A percentile compares a stretch with the other conserved stretches of the same genome.
Evolutionary conservation across 2,329 filamentous ascomycete species (phyloP).

Genomic region (Didymella pinodella): DNA sequence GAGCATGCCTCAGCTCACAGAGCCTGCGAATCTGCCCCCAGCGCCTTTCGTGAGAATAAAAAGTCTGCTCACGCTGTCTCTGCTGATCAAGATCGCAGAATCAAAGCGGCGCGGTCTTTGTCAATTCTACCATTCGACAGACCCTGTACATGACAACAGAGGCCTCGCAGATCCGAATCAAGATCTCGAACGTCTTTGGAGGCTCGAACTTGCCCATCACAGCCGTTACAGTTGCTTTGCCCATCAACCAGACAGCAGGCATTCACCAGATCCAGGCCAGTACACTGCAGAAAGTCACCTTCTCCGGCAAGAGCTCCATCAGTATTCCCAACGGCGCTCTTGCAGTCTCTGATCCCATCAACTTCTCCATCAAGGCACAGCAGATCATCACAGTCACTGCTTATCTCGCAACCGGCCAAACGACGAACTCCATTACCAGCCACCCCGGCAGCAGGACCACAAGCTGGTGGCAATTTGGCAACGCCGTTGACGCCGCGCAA

Average conservation of each 20-base stretch:
- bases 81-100: constrained; percentile 53
- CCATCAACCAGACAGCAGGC: constrained; percentile 63
- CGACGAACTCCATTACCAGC: constrained; percentile 65
- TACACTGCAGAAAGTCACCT: constrained; percentile 64
- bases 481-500: constrained; percentile 61
- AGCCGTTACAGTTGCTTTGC: constrained; percentile 65
- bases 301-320: constrained; percentile 62
- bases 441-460: constrained; percentile 72
- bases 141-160: constrained; percentile 68
- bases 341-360: constrained; percentile 68
- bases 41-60: constrained; percentile 58
- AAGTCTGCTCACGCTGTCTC: neutral
- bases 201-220: constrained; percentile 67
- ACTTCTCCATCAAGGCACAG: constrained; percentile 61
- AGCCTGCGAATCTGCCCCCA: constrained; percentile 68
- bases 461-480: constrained; percentile 66
- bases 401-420: constrained; percentile 66
- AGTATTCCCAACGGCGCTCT: constrained; percentile 64
- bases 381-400: constrained; percentile 66
- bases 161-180: constrained; percentile 65
- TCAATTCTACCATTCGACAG: constrained; percentile 70
- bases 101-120: constrained; percentile 62
- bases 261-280: constrained; percentile 60
- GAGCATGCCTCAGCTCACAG: constrained; percentile 71
- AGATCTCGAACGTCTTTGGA: constrained; percentile 72